Percentiles rank a stretch among this genome's conserved stretches.
Conservation (phyloP, 352 stramenopile genomes). For the Globisporangium lucens region DNA sequence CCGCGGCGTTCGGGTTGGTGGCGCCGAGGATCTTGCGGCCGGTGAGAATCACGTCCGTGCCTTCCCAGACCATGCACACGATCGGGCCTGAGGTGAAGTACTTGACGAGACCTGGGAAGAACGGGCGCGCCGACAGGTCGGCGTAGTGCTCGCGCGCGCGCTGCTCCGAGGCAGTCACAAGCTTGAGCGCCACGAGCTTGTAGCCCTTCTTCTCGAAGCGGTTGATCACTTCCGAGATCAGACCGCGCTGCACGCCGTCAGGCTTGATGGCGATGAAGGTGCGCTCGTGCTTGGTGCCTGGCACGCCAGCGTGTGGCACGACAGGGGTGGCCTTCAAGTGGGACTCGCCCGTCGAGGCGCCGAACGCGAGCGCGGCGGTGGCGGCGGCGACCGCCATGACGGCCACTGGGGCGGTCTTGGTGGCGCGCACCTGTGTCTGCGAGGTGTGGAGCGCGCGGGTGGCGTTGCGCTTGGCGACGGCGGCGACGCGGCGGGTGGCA, state of each 20-base stretch:
- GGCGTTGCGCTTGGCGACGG: conserved; percentile 56
- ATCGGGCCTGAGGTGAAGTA: conserved; percentile 94
- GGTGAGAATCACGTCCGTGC: conserved; percentile 92
- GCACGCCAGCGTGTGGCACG: conserved; percentile 71
- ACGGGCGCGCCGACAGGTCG: conserved; percentile 90
- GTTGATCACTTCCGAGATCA: conserved; percentile 93
- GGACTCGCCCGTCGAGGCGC: conserved; percentile 30
- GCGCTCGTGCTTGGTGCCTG: conserved; percentile 91
- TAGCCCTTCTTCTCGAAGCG: conserved; percentile 96
- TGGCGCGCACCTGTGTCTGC: conserved; percentile 29
- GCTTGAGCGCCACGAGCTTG: conserved; percentile 94
- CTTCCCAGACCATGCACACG: conserved; percentile 94
- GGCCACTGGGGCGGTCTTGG: conserved; percentile 32
- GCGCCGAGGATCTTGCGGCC: conserved; percentile 94
- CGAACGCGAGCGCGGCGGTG: conserved; percentile 48
- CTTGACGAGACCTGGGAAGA: conserved; percentile 90
- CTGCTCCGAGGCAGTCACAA: conserved; percentile 91
- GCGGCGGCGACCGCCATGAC: conserved; percentile 36
- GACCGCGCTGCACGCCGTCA: conserved; percentile 91
- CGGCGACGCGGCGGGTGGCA: conserved; percentile 60
- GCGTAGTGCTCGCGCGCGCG: conserved; percentile 93
- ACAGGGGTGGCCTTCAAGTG: conserved; percentile 44
- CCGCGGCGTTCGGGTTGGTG: conserved; percentile 93
- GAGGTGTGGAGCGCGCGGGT: conserved; percentile 52
- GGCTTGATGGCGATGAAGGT: conserved; percentile 96